A percentile compares a stretch with the other conserved stretches of the same genome.
phyloP scores from a whole-genome alignment of 805 yeast species.

The Saccharomycopsis microspora region DNA sequence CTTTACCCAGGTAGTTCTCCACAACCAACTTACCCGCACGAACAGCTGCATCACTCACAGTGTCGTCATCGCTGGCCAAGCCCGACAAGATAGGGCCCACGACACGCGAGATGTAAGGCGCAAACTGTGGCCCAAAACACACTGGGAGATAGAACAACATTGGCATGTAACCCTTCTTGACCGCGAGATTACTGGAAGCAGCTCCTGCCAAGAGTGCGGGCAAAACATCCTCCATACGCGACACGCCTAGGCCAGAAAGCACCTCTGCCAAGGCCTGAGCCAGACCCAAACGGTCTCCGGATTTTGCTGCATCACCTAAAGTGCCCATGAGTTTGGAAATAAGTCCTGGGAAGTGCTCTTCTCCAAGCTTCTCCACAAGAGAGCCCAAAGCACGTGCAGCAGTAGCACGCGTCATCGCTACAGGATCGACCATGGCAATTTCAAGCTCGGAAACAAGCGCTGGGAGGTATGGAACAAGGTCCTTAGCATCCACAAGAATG shows the following conservation, averaged over 20 bases:
- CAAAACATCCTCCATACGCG: slow-evolving; percentile 78
- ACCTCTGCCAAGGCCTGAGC: slow-evolving; percentile 97
- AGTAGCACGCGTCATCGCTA: slow-evolving; percentile 91
- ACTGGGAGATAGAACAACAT: slow-evolving; percentile 82
- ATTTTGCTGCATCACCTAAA: slow-evolving; percentile 61
- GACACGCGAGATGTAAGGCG: slow-evolving; percentile 76
- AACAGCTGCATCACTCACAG: slow-evolving; percentile 77
- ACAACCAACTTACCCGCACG: slow-evolving; percentile 90
- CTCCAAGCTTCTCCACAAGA: slow-evolving; percentile 91
- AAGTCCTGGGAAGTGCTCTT: slow-evolving; percentile 86
- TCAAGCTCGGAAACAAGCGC: slow-evolving; percentile 75
- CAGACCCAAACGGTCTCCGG: slow-evolving; percentile 92
- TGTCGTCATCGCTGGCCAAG: slow-evolving; percentile 81
- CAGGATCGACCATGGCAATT: slow-evolving; percentile 96
- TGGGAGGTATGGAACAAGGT: slow-evolving; percentile 72
- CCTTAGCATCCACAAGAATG: slow-evolving; percentile 80
- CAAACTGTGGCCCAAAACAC: slow-evolving; percentile 83
- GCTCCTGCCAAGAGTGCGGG: slow-evolving; percentile 73
- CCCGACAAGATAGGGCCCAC: slow-evolving; percentile 91
- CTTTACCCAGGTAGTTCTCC: slow-evolving; percentile 80
- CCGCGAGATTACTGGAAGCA: slow-evolving; percentile 48
- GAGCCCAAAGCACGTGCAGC: slow-evolving; percentile 97
- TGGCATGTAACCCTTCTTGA: slow-evolving; percentile 91
- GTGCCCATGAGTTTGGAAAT: slow-evolving; percentile 71
- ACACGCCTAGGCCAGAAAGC: slow-evolving; percentile 79